Percentiles rank a stretch among this genome's conserved stretches.
These are phyloP conservation scores for Blastobotrys buckinghamii DNA, from an alignment of 1,139 yeast genomes.

Conservation along the genomic window DNA sequence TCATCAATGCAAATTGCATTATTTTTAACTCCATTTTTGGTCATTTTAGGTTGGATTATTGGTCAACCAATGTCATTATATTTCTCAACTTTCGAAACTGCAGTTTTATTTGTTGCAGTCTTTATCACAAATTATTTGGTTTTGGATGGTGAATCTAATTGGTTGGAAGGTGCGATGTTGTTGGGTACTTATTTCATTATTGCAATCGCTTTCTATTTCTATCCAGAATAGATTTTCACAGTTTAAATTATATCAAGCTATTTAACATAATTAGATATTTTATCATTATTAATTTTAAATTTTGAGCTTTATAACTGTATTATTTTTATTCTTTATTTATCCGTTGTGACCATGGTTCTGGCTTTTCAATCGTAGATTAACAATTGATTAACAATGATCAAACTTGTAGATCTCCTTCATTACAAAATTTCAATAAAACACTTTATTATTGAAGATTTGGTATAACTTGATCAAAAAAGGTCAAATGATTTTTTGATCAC, in stretches of 20 bases:
- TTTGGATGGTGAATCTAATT: constrained; percentile 90
- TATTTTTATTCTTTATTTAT: too few species aligned
- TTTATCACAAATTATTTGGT: constrained; percentile 82
- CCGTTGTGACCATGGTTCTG: too few species aligned
- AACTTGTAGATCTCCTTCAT: too few species aligned
- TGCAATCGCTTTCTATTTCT: constrained; percentile 82
- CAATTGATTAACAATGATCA: too few species aligned
- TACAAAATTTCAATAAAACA: too few species aligned
- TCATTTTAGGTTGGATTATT: constrained; percentile 82
- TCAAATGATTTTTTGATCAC: too few species aligned
- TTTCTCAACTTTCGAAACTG: constrained; percentile 91
- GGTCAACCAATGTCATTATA: constrained; percentile 90
- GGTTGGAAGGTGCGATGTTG: constrained; percentile 95
- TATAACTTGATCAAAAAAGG: too few species aligned
- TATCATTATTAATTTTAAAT: background rate
- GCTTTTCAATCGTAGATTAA: too few species aligned
- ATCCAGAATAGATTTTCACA: constrained; percentile 46
- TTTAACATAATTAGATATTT: too few species aligned
- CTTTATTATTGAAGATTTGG: too few species aligned
- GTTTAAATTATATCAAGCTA: too few species aligned
- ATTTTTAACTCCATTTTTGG: constrained; percentile 93
- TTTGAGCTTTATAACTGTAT: too few species aligned
- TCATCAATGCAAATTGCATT: constrained; percentile 91
- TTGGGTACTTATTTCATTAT: constrained; percentile 78
- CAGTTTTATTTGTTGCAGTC: constrained; percentile 80